Evolutionary conservation across 2,329 filamentous ascomycete genomes (phyloP).

Genomic region (Diaporthe sp.): DNA sequence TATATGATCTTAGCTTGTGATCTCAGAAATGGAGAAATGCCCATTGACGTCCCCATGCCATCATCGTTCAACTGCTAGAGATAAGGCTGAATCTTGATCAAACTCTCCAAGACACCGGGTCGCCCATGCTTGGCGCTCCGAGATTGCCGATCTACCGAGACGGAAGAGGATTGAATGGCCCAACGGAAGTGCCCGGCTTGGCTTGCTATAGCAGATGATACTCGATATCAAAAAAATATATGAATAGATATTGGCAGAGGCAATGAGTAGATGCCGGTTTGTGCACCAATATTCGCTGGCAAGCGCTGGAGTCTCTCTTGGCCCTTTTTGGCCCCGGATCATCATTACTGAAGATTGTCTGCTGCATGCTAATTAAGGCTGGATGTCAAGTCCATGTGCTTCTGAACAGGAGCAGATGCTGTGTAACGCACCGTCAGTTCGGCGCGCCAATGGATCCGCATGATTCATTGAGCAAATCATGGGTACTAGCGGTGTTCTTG

Average conservation of each 20-base stretch:
- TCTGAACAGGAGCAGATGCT: background rate
- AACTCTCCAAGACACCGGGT: slow-evolving; percentile 20
- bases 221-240: background rate
- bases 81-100: slow-evolving; percentile 24
- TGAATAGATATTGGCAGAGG: background rate
- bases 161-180: background rate
- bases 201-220: background rate
- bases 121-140: slow-evolving; percentile 25
- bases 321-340: background rate
- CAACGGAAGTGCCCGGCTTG: slow-evolving; percentile 22
- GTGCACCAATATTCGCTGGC: background rate
- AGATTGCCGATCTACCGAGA: slow-evolving; percentile 23
- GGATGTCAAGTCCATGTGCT: background rate
- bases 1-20: background rate
- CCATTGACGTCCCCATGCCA: background rate
- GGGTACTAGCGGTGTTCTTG: no score
- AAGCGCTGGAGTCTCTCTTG: background rate
- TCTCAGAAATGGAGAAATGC: background rate
- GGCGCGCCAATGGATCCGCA: no score
- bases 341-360: background rate
- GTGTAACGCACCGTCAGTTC: background rate
- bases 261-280: no score
- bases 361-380: background rate
- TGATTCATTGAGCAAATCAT: background rate
- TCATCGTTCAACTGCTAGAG: background rate